Percentiles rank a stretch among this genome's conserved stretches.
Conservation (phyloP, 106 monocot genomes). For the Narthecium ossifragum region DNA sequence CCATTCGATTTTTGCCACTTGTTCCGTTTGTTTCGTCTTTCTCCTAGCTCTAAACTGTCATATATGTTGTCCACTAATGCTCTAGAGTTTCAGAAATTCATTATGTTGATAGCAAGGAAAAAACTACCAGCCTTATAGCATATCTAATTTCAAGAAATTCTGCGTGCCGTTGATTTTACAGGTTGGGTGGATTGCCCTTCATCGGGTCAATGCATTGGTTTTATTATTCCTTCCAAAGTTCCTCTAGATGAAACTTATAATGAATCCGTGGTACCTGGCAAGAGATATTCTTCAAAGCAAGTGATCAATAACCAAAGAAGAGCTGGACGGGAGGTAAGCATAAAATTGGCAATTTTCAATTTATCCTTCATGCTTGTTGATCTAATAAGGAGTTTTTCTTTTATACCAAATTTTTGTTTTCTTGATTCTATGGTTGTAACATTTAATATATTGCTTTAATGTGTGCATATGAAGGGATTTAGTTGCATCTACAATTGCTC, state of each 20-base stretch:
- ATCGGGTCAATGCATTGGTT: slow-evolving; percentile 55
- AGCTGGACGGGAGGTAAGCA: slow-evolving; percentile 67
- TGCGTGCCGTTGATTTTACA: slow-evolving; percentile 9
- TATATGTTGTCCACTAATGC: not conserved
- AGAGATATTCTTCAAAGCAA: slow-evolving; percentile 90
- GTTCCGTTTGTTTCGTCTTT: no score
- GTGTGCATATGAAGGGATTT: no score
- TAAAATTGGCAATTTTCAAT: slow-evolving; percentile 1
- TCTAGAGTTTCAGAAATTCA: no score
- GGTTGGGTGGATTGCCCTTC: slow-evolving; percentile 96
- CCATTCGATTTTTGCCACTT: no score
- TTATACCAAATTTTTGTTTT: not conserved
- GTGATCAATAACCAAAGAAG: slow-evolving; percentile 66
- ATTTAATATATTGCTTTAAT: no score
- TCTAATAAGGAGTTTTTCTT: not conserved
- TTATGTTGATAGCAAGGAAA: no score
- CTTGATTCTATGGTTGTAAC: not conserved
- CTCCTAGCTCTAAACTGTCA: no score
- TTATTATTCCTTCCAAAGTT: slow-evolving; percentile 92
- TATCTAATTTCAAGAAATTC: not conserved
- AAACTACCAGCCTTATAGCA: not conserved
- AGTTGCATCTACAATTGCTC: no score
- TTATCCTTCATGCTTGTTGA: not conserved
- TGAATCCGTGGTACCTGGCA: slow-evolving; percentile 70
- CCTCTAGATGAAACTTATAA: slow-evolving; percentile 92